Evolutionary conservation across 139 green algal species (phyloP), one percentile per base, ranked within the genome.

Genomic region (Closterium sp.): DNA sequence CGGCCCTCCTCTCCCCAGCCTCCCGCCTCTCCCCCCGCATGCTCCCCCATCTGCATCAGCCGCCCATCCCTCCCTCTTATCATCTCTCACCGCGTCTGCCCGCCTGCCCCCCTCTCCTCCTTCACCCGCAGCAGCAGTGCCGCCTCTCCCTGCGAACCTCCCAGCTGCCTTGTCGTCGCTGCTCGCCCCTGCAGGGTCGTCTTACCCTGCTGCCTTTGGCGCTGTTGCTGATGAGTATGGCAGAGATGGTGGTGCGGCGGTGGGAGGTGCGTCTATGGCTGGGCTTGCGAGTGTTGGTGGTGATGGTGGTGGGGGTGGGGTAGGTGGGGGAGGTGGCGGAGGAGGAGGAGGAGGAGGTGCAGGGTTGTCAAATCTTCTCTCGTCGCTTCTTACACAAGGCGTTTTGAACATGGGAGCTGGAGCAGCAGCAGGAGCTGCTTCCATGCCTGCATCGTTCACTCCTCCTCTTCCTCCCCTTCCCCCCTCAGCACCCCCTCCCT

Each of bases 381-480:
- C 88, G n/a, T 90, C 88, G 62, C 88, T 90, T 86, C 19, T 90
- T 5, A 90, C 62, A 28, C 88, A 90, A 21, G 88, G 88, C 29
- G 88, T 90, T 31, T 31, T 90, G 29, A 62, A 62, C 70, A 62
- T 90, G 27, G 62, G 62, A 79, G 62, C 62, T 27, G 62, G 17
- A 79, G 62, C 17, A 79, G 62, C 62, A 79, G 50, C 50, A 70
- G 62, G 62, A 5, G 62, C 2, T 0, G 1, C 62, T 24, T 24
- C 62, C 62, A 79, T 79, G 62, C 62, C 62, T 79, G 62, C 62
- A 79, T 79, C 62, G 1, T 79, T 79, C 19, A 79, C 62, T 79
- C 62, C 62, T 79, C 62, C 62, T 79, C 62, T 79, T 79, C 62
- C 62, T 79, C 62, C 62, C 62, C 62, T 79, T 4, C 62, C 62